Evolutionary conservation across 2,329 filamentous ascomycete species (phyloP), one percentile per base, ranked within the genome.

Genomic region (Cryphonectria parasitica): DNA sequence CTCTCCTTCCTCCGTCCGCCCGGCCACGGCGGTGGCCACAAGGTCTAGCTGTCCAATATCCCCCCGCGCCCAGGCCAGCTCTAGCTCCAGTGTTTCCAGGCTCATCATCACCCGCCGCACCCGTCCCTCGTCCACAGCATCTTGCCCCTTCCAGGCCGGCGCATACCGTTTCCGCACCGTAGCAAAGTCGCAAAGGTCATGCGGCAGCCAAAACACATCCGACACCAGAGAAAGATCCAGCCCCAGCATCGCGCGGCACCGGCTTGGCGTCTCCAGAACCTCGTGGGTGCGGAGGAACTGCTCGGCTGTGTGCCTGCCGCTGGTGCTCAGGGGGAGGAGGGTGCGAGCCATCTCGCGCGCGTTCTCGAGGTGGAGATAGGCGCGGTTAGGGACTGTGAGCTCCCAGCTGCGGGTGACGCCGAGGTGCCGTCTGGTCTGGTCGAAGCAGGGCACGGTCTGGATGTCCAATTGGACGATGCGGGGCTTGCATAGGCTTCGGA

Each of bases 191-290:
- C 22, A 31, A 11, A 69, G 15, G 22, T 69, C 36, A 5, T n/a
- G n/a, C 13, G 67, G 67, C 31, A 64, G 61, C 49, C 60, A 58
- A 36, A 64, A 58, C 6, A 69, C 49, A 36, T 69, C 67, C 28
- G 39, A 64, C 1, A 31, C 34, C 22, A 69, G 49, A 1, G 60
- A 69, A 2, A 69, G 61, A 11, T 69, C 67, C 31, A 36, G 36
- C 2, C 31, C 36, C 13, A 39, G 15, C 22, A 69, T 39, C n/a
- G 41, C 49, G 13, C 11, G 19, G 45, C 67, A 64, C 49, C 31
- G 25, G n/a, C 61, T 13, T n/a, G 49, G 34, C 22, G 45, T 10
- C 22, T 69, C 60, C 36, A 39, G 43, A n/a, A 49, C 49, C 8
- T 31, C 19, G 52, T 56, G 52, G 52, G 28, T 3, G 28, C 56